Base-by-base conservation (phyloP, 495 filamentous ascomycete genomes). In the Xylaria intraflava region DNA sequence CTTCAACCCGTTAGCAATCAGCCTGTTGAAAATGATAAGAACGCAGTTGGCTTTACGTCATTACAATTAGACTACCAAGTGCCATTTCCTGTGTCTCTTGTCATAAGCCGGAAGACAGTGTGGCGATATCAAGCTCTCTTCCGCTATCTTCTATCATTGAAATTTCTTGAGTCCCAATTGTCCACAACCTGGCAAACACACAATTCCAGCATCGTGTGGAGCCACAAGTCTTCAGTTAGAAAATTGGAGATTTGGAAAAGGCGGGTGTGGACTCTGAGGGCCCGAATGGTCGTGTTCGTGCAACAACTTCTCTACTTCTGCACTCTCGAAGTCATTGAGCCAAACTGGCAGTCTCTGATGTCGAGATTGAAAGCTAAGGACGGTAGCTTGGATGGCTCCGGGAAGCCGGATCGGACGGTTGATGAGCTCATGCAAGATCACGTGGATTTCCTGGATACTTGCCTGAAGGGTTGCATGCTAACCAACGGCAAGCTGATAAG, bases 341-440 rank as follows among this genome's bases (percentile, higher is more conserved):
- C 90, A 16, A 98, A 97, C 71, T 98, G 93, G 93, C 84, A 90
- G 53, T 83, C 78, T 31, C 75, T 97, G 46, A 97, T 96, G 90
- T 82, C 84, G 22, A 78, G 88, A 48, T 78, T 98, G 11, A 85
- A 83, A 51, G 77, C 78, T 11, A 77, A 78, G 29, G 79, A 83
- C 36, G 77, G 72, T n/a, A 61, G 56, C 52, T 47, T 57, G 31
- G 64, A 66, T 54, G 72, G 72, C 35, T 76, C 74, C 14, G 77
- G 76, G 0, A 75, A 72, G 38, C 62, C 67, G n/a, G 89, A 88
- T 53, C 78, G 90, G 35, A 98, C 93, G 0, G 94, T 98, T 14
- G 93, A 98, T 60, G 89, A 96, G 66, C 72, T 98, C 62, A 98
- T 98, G 93, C 90, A 97, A 69, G 92, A 97, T 67, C 93, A 98